phyloP scores from a whole-genome alignment of 2,329 filamentous ascomycete genomes.

The Chrysoporthe deuterocubensis region DNA sequence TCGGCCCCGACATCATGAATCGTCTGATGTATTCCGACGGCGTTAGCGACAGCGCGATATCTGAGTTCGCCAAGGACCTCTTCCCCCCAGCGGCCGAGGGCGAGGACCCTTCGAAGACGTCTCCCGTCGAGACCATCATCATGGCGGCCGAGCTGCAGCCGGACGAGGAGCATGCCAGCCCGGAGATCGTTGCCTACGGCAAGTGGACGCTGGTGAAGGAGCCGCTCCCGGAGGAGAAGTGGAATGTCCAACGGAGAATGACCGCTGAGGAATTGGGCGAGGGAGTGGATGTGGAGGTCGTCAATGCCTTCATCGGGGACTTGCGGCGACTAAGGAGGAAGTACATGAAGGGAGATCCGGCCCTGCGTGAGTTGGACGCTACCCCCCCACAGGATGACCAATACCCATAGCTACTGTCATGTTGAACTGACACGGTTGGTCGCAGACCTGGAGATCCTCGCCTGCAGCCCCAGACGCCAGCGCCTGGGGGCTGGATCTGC shows the following conservation, averaged over 20 bases:
- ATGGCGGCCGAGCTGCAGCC: slow-evolving; percentile 35
- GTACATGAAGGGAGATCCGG: slow-evolving; percentile 33
- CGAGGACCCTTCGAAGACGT: neutral
- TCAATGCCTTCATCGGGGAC: slow-evolving; percentile 35
- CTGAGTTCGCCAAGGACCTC: slow-evolving; percentile 29
- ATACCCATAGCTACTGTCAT: neutral
- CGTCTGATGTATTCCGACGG: slow-evolving; percentile 34
- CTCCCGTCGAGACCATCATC: slow-evolving; percentile 22
- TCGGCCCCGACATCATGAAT: slow-evolving; percentile 31
- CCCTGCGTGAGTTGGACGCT: slow-evolving; percentile 32
- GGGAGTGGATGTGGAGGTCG: slow-evolving; percentile 31
- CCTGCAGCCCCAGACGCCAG: slow-evolving; percentile 30
- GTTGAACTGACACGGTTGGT: neutral
- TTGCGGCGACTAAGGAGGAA: slow-evolving; percentile 30
- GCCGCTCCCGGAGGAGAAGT: slow-evolving; percentile 34
- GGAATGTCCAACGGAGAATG: slow-evolving; percentile 29
- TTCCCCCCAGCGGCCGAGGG: slow-evolving; percentile 20
- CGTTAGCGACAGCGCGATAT: slow-evolving; percentile 26
- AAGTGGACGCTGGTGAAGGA: slow-evolving; percentile 34
- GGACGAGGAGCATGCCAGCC: slow-evolving; percentile 17
- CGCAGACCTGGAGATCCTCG: slow-evolving; percentile 33
- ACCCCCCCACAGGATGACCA: too few relatives aligned
- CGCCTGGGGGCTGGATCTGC: slow-evolving; percentile 37
- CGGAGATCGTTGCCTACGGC: slow-evolving; percentile 38
- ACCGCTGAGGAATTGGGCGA: slow-evolving; percentile 33